Evolutionary conservation across 2,329 filamentous ascomycete species (phyloP), one percentile per base, ranked within the genome.

Genomic region (Penicillium capsulatum): DNA sequence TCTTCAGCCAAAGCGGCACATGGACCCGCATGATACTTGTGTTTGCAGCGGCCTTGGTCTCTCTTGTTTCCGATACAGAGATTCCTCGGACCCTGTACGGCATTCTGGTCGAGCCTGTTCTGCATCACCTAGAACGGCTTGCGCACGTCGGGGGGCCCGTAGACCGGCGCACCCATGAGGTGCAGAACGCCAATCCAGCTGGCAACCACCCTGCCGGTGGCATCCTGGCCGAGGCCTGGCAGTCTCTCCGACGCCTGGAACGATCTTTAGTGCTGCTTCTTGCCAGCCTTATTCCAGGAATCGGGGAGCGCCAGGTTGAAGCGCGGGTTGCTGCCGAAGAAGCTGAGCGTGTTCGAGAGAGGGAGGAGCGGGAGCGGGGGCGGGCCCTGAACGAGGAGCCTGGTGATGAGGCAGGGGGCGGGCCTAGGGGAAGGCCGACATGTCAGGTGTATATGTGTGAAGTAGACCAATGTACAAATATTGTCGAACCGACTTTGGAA

Each of bases 181-280:
- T 17, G 22, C 38, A 40, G 26, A 29, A 24, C 17, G 14, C 38
- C n/a, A 29, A 31, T 38, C 24, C 19, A 7, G 19, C 22, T 33
- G 36, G n/a, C 28, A 34, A 30, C 11, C 36, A 37, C 36, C 44
- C 17, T 22, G 41, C 16, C 3, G 36, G 37, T 4, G 36, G 17
- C 4, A 14, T 47, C 22, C 31, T 31, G 17, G 43, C 38, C 3
- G 51, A 45, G n/a, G 10, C 57, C 3, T 55, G 57, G 40, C 52
- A 55, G 11, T 50, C 50, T 14, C 28, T 77, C 13, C 61, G 74
- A 30, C 67, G 70, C 2, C 58, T 69, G 0, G 79, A 82, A 56
- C 68, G 79, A 26, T 74, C 74, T 1, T 53, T 78, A 28, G 76
- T 76, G n/a, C 64, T 83, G n/a, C 79, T 83, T 44, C 57, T 83